Evolutionary conservation across 805 yeast genomes (phyloP), one percentile per base, ranked within the genome.

Genomic region (Yarrowia sp.): DNA sequence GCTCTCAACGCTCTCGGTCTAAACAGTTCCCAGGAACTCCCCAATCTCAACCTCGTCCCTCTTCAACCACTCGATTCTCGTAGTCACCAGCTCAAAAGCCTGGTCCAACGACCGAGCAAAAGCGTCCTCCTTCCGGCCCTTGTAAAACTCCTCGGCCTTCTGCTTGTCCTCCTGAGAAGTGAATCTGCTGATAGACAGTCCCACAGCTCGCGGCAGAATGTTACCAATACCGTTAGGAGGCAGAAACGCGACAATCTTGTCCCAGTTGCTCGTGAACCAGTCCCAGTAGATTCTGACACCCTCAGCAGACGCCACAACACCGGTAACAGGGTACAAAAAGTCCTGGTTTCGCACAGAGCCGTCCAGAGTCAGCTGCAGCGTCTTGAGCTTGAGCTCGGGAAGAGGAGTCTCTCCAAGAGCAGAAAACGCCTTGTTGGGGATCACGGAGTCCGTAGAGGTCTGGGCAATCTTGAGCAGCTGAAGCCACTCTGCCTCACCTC

Each of bases 241-340:
- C 72, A 90, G 80, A 69, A 80, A 77, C 71, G 83, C 80, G 66
- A 75, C 75, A 65, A 93, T 71, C 46, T 77, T 80, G 62, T 83
- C 90, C 93, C 96, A 93, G 73, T 92, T 85, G 10, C 63, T 68
- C 68, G 81, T 79, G 21, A 73, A 70, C 96, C 97, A 93, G 14
- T 69, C 62, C 90, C 92, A 92, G 66, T 86, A 75, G 14, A 83
- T 81, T 66, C 83, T 82, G 63, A 87, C 78, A 76, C 97, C 96
- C 42, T 76, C 78, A 60, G 76, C 79, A 68, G 84, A 84, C n/a
- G 81, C 69, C 68, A 86, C 78, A 77, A 90, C 76, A 41, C 94
- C 92, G 63, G 77, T 81, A 83, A 93, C 79, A 66, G 96, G 96
- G 66, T 84, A 80, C 75, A 84, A 84, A 61, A 87, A 80, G 73